phyloP scores from a whole-genome alignment of 2,329 filamentous ascomycete genomes.

The Cyanodermella asteris region DNA sequence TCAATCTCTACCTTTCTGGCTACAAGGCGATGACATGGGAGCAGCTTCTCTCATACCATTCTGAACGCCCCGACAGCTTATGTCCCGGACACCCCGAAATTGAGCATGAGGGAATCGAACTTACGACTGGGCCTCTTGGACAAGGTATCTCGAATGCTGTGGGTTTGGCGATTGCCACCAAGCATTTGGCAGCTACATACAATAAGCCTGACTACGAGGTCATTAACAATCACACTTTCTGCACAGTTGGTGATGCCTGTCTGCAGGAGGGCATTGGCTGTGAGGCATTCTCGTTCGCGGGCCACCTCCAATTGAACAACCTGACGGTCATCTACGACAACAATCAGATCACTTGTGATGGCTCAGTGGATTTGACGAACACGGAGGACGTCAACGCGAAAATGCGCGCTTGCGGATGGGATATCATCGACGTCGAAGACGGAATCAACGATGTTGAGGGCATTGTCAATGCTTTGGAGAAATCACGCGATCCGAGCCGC shows the following conservation, averaged over 20 bases:
- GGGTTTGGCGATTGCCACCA: conserved; percentile 34
- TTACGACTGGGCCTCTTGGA: conserved; percentile 37
- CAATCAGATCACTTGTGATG: conserved; percentile 38
- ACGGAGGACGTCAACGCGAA: conserved; percentile 36
- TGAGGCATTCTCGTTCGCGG: conserved; percentile 34
- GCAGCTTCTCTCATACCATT: too few species aligned
- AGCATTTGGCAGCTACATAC: conserved; percentile 31
- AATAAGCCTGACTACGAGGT: conserved; percentile 28
- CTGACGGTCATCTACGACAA: conserved; percentile 38
- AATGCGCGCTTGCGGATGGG: conserved; percentile 34
- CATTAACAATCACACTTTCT: conserved; percentile 31
- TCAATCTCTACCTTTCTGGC: too few species aligned
- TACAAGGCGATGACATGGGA: too few species aligned
- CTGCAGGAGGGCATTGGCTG: conserved; percentile 35
- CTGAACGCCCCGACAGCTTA: too few species aligned
- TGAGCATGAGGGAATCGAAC: conserved; percentile 33
- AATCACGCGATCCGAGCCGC: conserved; percentile 20
- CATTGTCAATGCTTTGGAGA: conserved; percentile 25
- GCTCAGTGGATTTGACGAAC: conserved; percentile 30
- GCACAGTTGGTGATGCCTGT: conserved; percentile 36
- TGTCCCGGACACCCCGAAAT: conserved; percentile 38
- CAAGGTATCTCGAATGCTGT: conserved; percentile 40
- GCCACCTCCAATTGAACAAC: conserved; percentile 33
- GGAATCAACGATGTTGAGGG: conserved; percentile 29
- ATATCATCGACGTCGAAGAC: conserved; percentile 32